These are phyloP conservation scores for Mycena rebaudengoi DNA, from an alignment of 768 basidiomycete genomes.

Conservation along the genomic window DNA sequence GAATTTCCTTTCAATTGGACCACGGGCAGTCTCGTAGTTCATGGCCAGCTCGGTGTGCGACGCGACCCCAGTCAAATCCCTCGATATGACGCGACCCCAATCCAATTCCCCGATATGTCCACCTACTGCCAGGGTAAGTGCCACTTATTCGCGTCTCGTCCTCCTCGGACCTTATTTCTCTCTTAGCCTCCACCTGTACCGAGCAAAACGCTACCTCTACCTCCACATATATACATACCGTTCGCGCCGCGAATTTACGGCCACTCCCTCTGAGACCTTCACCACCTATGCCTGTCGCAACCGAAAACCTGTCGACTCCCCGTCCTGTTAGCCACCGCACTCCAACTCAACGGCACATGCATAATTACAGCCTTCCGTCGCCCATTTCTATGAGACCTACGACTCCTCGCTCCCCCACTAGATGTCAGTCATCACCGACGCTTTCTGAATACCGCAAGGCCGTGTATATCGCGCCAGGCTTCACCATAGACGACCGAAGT, in stretches of 20 bases:
- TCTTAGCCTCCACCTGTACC: slow-evolving; percentile 6
- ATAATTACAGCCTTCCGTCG: slow-evolving; percentile 25
- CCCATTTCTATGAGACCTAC: background rate
- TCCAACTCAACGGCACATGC: slow-evolving; percentile 22
- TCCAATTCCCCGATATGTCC: slow-evolving; percentile 5
- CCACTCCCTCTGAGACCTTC: background rate
- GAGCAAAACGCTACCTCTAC: slow-evolving; percentile 17
- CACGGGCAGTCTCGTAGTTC: no score
- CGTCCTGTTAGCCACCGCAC: slow-evolving; percentile 7
- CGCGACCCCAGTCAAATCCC: no score
- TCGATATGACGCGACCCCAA: no score
- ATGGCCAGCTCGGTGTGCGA: no score
- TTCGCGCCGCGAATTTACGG: background rate
- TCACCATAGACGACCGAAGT: no score
- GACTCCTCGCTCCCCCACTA: background rate
- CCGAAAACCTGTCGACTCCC: background rate
- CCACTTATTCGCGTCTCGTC: slow-evolving; percentile 17
- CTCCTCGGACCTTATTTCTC: slow-evolving; percentile 13
- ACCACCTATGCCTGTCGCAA: slow-evolving; percentile 7
- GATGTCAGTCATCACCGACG: slow-evolving; percentile 21
- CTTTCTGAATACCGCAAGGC: slow-evolving; percentile 23
- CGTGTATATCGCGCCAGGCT: slow-evolving; percentile 19
- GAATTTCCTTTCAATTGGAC: no score
- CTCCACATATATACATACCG: slow-evolving; percentile 9
- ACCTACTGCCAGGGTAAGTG: background rate